Evolutionary conservation across 176 grass and related monocot genomes (phyloP).

Genomic region (Oryza australiensis): DNA sequence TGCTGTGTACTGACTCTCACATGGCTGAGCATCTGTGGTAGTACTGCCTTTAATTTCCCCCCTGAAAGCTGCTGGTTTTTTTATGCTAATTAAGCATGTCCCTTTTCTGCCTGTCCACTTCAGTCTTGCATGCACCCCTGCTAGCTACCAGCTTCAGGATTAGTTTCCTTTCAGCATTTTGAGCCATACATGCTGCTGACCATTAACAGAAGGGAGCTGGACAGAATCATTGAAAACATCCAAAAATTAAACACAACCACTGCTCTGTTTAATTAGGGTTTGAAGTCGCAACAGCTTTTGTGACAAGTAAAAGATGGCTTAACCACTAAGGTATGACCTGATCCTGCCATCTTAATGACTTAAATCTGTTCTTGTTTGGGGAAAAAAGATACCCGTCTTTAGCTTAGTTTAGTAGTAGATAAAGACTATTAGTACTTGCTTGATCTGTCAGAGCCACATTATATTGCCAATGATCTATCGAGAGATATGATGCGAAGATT

Average conservation of each 20-base stretch:
- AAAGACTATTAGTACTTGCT: not conserved
- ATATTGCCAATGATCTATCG: not conserved
- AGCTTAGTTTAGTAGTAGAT: not conserved
- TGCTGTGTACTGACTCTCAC: not conserved
- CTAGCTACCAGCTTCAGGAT: not conserved
- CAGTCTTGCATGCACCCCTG: not conserved
- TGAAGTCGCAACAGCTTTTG: not conserved
- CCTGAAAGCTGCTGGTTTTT: slow-evolving; percentile 30
- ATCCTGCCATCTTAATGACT: not conserved
- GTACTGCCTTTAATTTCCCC: slow-evolving; percentile 15
- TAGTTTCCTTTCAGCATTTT: not conserved
- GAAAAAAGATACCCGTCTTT: not conserved
- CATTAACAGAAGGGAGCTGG: not conserved
- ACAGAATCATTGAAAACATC: not conserved
- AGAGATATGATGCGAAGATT: not conserved
- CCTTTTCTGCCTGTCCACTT: slow-evolving; percentile 13
- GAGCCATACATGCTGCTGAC: not conserved
- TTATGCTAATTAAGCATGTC: slow-evolving; percentile 5
- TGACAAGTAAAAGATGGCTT: not conserved
- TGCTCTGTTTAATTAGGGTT: not conserved
- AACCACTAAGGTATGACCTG: slow-evolving; percentile 22
- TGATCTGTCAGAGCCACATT: not conserved
- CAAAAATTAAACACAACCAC: not conserved
- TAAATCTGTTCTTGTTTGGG: not conserved
- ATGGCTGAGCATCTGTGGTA: slow-evolving; percentile 31